Conservation (phyloP, 352 stramenopile genomes). For the Phytophthora europaea region DNA sequence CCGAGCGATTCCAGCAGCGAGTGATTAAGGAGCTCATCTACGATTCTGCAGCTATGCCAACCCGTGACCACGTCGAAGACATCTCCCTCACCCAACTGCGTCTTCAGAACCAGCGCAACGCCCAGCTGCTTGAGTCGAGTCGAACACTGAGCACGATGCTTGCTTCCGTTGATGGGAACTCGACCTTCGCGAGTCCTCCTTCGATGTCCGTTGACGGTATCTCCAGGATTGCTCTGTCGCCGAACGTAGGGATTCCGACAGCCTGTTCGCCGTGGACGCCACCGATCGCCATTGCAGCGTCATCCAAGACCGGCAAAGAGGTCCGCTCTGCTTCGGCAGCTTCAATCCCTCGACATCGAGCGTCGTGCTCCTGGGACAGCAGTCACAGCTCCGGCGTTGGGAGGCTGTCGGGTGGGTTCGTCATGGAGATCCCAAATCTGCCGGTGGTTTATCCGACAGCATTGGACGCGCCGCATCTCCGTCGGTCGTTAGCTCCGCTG, state of each 20-base stretch:
- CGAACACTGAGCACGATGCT: slow-evolving; percentile 62
- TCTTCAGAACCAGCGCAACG: slow-evolving; percentile 54
- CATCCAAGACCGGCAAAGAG: slow-evolving; percentile 1
- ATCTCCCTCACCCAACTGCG: slow-evolving; percentile 50
- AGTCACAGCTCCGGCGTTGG: slow-evolving; percentile 40
- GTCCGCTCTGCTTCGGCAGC: slow-evolving; percentile 12
- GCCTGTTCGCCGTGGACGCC: slow-evolving; percentile 16
- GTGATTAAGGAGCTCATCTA: slow-evolving; percentile 83
- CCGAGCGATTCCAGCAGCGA: slow-evolving; percentile 80
- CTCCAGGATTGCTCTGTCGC: slow-evolving; percentile 27
- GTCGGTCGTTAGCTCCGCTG: slow-evolving; percentile 47
- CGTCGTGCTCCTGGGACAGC: slow-evolving; percentile 29
- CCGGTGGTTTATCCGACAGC: slow-evolving; percentile 28
- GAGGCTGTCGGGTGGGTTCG: slow-evolving; percentile 50
- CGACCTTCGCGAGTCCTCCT: slow-evolving; percentile 30
- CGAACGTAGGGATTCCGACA: slow-evolving; percentile 18
- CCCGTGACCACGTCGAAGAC: slow-evolving; percentile 41
- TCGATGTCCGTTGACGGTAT: slow-evolving; percentile 28
- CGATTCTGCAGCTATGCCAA: slow-evolving; percentile 43
- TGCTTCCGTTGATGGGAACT: slow-evolving; percentile 54
- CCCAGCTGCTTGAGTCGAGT: slow-evolving; percentile 54
- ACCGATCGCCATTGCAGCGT: background rate
- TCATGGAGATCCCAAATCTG: slow-evolving; percentile 54
- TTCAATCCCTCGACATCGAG: slow-evolving; percentile 19
- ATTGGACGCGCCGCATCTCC: slow-evolving; percentile 32